A percentile compares a stretch with the other conserved stretches of the same genome.
phyloP scores from a whole-genome alignment of 169 alveolate species.

The Plasmodium coatneyi region DNA sequence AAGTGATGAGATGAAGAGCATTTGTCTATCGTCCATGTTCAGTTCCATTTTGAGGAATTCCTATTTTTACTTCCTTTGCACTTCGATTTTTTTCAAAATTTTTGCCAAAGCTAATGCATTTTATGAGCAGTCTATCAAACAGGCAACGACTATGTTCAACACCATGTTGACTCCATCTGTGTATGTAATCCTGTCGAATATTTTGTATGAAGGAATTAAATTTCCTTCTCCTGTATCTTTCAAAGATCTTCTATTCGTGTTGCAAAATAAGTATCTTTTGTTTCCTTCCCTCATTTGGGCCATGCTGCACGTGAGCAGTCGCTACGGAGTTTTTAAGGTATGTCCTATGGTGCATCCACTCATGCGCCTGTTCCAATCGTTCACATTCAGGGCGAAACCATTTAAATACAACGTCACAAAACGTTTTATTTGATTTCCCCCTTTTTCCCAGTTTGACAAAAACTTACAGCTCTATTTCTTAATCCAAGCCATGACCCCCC shows the following conservation, averaged over 20 bases:
- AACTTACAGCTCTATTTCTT: slow-evolving; percentile 27
- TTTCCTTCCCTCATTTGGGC: slow-evolving; percentile 15
- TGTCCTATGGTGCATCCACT: too few relatives aligned
- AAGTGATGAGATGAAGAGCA: background rate
- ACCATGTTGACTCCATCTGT: slow-evolving; percentile 43
- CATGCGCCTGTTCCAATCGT: background rate
- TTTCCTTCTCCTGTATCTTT: background rate
- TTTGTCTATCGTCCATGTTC: background rate
- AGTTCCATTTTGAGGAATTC: background rate
- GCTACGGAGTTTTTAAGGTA: background rate
- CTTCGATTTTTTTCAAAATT: slow-evolving; percentile 29
- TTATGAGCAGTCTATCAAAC: slow-evolving; percentile 5
- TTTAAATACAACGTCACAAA: too few relatives aligned
- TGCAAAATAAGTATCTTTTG: slow-evolving; percentile 11
- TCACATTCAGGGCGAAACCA: background rate
- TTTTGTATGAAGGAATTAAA: slow-evolving; percentile 20
- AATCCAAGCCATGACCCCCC: slow-evolving; percentile 65
- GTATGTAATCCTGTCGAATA: slow-evolving; percentile 24
- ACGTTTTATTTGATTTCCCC: background rate
- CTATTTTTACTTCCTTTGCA: background rate
- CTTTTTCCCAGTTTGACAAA: slow-evolving; percentile 23
- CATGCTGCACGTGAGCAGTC: background rate
- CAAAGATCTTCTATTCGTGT: slow-evolving; percentile 24
- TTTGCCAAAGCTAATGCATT: background rate
- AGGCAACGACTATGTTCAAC: background rate